phyloP scores from a whole-genome alignment of 2,329 filamentous ascomycete species.

The Alternaria arbusti region DNA sequence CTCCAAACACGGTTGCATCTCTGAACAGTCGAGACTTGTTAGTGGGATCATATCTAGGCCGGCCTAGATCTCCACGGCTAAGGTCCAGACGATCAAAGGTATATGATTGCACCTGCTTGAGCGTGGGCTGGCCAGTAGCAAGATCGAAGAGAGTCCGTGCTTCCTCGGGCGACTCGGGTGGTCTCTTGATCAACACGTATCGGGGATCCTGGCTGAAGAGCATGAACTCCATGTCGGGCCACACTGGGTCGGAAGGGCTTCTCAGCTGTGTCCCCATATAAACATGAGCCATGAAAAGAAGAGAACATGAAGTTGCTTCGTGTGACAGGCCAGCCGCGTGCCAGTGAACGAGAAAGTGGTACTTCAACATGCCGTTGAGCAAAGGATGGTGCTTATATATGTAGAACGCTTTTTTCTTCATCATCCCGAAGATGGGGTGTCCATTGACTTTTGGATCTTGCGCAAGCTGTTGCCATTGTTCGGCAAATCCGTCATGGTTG shows the following conservation, averaged over 20 bases:
- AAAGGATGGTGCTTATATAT: background rate
- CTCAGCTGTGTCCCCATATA: background rate
- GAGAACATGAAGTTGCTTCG: background rate
- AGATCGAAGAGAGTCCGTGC: background rate
- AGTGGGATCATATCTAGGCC: background rate
- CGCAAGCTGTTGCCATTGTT: background rate
- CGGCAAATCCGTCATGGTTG: background rate
- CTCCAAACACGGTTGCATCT: conserved; percentile 6
- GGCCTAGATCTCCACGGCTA: background rate
- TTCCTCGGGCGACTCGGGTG: conserved; percentile 2
- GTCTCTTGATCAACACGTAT: conserved; percentile 3
- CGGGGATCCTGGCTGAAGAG: conserved; percentile 5
- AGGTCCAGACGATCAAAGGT: background rate
- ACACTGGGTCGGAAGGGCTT: background rate
- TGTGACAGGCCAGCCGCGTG: background rate
- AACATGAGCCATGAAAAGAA: background rate
- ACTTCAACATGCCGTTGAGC: background rate
- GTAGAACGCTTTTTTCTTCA: background rate
- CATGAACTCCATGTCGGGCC: conserved; percentile 15
- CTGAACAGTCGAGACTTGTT: background rate
- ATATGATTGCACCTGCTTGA: background rate
- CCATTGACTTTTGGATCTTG: background rate
- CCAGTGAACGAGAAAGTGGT: background rate
- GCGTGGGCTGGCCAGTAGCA: background rate
- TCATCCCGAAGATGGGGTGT: background rate